A percentile compares a stretch with the other conserved stretches of the same genome.
Conservation (phyloP, 73 alveolate genomes). For the Paramecium sexaurelia region DNA sequence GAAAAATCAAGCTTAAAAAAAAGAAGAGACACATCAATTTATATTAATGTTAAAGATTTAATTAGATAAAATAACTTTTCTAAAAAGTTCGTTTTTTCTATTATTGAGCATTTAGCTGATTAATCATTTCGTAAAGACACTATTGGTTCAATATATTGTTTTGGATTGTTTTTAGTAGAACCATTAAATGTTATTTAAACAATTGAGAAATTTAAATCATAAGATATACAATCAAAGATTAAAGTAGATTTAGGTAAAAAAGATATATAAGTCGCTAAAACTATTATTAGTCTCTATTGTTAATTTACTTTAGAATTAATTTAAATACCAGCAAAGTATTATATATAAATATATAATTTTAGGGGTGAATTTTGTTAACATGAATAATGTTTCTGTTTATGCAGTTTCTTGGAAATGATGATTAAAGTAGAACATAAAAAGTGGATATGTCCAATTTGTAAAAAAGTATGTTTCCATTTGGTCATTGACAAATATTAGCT, state of each 20-base stretch:
- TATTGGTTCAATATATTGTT: background rate
- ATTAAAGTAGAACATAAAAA: background rate
- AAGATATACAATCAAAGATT: background rate
- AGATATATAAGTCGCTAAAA: background rate
- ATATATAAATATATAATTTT: background rate
- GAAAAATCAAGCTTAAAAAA: constrained; percentile 50
- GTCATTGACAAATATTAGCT: background rate
- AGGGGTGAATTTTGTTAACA: constrained; percentile 51
- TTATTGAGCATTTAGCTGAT: background rate
- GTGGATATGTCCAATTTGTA: constrained; percentile 48
- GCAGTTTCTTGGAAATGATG: constrained; percentile 37
- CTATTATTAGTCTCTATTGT: background rate
- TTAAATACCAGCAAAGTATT: constrained; percentile 16
- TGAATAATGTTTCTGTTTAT: constrained; percentile 31
- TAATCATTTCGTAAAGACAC: background rate
- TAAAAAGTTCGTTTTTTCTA: background rate
- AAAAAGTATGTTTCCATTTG: background rate
- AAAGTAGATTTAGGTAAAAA: background rate
- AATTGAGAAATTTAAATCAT: background rate
- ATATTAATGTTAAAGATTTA: background rate
- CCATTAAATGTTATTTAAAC: background rate
- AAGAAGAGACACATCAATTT: background rate
- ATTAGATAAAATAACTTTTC: background rate
- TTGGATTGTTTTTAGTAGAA: constrained; percentile 5
- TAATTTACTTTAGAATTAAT: background rate